Evolutionary conservation across 345 rosid species (phyloP), one percentile per base, ranked within the genome.

Genomic region (Bretschneidera sinensis): DNA sequence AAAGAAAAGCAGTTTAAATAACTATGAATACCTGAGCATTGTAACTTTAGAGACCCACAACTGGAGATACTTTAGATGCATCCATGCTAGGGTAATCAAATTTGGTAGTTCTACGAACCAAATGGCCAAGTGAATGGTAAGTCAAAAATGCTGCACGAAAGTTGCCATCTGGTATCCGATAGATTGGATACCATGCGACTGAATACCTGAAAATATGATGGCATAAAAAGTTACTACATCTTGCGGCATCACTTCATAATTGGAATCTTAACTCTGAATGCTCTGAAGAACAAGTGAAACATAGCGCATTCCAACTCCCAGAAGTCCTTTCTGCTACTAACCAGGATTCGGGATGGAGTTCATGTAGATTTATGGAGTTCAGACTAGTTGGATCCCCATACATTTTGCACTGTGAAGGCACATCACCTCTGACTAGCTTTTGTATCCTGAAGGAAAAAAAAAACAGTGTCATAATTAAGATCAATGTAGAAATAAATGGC

Each of bases 111-210:
- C 79, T 71, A 43, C 14, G 57, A 56, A 72, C 67, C 57, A 75
- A 57, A 69, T 80, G 82, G 49, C 83, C 78, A 2, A 80, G 81
- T 18, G 88, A 83, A 65, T 83, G 88, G 33, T 78, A 83, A 18
- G 85, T 83, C 68, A 83, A 72, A 72, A 83, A 83, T 11, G 85
- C 85, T 53, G 88, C 81, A 50, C 78, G 85, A 10, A 83, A 74
- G 57, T 63, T 78, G 43, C 85, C 83, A 60, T 80, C 81, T n/a
- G 88, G 88, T 61, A 83, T 83, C 75, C 77, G 71, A 61, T 83
- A 83, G 43, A 83, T 83, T 15, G 88, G 88, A 66, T 83, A 83
- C 88, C 88, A 83, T 1, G 88, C 85, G 20, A 83, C 88, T 10
- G 88, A 69, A 59, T 78, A 83, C 88, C 88, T 83, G 75, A 64